A percentile compares a stretch with the other conserved stretches of the same genome.
Evolutionary conservation across 306 rosid genomes (phyloP).

Genomic region (Corylus americana): DNA sequence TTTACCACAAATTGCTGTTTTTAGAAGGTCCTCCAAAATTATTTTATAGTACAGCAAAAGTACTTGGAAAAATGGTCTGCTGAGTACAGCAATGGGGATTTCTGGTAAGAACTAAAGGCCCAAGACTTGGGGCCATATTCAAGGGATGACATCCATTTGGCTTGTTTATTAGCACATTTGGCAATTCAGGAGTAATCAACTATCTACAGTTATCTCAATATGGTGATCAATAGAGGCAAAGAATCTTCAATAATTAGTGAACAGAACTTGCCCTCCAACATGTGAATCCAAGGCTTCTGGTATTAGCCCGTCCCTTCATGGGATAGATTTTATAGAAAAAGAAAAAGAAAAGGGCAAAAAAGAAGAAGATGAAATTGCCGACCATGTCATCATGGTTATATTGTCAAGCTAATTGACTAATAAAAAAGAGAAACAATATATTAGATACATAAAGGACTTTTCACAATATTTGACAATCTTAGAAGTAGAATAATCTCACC

Average conservation of each 20-base stretch:
- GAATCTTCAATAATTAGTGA: neutral
- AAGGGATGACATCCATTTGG: neutral
- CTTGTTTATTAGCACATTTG: neutral
- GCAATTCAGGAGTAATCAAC: neutral
- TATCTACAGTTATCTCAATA: neutral
- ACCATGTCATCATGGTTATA: neutral
- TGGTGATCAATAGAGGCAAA: neutral
- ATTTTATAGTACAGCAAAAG: neutral
- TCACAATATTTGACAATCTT: constrained; percentile 27
- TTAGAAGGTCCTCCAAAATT: neutral
- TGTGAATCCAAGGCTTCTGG: neutral
- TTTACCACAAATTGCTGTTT: neutral
- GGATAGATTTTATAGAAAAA: neutral
- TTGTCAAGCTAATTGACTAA: neutral
- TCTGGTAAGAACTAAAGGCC: neutral
- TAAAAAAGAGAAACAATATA: neutral
- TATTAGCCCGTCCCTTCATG: neutral
- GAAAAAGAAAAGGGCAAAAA: neutral
- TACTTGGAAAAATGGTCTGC: neutral
- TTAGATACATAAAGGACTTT: constrained; percentile 1
- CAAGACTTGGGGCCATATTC: neutral
- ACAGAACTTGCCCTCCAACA: neutral
- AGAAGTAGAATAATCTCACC: constrained; percentile 56
- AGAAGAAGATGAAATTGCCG: neutral
- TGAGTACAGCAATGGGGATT: neutral